Base-by-base conservation (phyloP, 2,329 filamentous ascomycete genomes). In the Phaeophleospora eucalypticola region DNA sequence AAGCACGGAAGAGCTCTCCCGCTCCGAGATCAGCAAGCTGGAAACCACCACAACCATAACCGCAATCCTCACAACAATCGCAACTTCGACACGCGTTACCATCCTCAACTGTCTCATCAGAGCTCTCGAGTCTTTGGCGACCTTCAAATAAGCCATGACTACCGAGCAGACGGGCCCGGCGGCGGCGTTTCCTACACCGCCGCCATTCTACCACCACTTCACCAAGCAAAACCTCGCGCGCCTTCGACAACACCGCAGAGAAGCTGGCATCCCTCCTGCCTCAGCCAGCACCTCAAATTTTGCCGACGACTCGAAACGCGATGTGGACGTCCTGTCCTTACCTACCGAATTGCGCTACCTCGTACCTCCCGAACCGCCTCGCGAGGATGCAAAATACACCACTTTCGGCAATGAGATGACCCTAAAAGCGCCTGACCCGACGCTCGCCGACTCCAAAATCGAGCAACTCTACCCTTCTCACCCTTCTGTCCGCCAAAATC, bases 201-300 rank as follows among this genome's bases (percentile, higher is more conserved):
- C 93, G 19, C 83, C 85, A 1, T 95, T 96, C 71, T 97, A 87
- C 83, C 84, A 85, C 57, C 78, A 87, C 65, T 97, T 97, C 69
- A 95, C 88, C 0, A 67, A 81, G 2, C 81, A 85, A 20, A 94
- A 91, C 62, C 61, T 87, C 43, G 70, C 79, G 12, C 81, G 80
- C 39, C 69, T 86, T 18, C 53, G 52, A 21, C 57, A 60, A 15
- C 46, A 59, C 4, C 62, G 61, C 43, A 59, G 58, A 51, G 58
- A 60, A 45, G 50, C 51, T 12, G 52, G 38, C 38, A n/a, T n/a
- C n/a, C n/a, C n/a, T n/a, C n/a, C n/a, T n/a, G 16, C 43, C n/a
- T 20, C 45, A 49, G 37, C 36, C 7, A 32, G 36, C 16, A 37
- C 43, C 14, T 24, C 12, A 61, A 63, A 38, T 51, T 49, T 3